Conservation (phyloP, 495 filamentous ascomycete genomes). For the Penicillium cinerascens region DNA sequence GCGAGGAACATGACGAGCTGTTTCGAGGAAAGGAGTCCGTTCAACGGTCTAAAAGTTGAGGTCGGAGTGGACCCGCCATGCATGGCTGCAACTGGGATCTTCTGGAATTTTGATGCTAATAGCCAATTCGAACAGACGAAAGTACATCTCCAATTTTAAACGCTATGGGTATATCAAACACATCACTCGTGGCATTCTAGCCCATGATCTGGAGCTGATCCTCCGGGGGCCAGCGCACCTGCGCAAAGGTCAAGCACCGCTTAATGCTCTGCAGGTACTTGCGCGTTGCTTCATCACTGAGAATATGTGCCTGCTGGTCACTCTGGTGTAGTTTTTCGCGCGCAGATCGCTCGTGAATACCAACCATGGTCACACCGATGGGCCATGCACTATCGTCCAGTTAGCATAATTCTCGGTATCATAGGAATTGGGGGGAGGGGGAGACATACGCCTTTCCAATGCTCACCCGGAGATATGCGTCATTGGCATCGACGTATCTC, state of each 20-base stretch:
- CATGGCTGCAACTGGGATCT: background rate
- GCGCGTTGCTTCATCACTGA: conserved; percentile 91
- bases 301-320: conserved; percentile 88
- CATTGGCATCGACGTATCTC: conserved; percentile 93
- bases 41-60: background rate
- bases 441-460: conserved; percentile 82
- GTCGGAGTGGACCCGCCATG: background rate
- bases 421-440: background rate
- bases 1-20: conserved; percentile 40
- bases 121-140: background rate
- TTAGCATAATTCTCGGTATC: conserved; percentile 12
- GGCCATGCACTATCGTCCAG: conserved; percentile 69
- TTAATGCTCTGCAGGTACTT: conserved; percentile 99
- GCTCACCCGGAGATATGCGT: conserved; percentile 85
- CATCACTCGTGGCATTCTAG: conserved; percentile 32
- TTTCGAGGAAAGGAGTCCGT: background rate
- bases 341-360: conserved; percentile 94
- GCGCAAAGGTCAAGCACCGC: conserved; percentile 91
- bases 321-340: conserved; percentile 90
- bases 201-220: conserved; percentile 95
- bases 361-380: conserved; percentile 99
- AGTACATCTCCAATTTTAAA: background rate
- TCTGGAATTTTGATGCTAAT: background rate
- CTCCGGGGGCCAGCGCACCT: conserved; percentile 92
- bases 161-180: conserved; percentile 11